Conservation (phyloP, 345 rosid genomes). For the Pugionium dolabratum region DNA sequence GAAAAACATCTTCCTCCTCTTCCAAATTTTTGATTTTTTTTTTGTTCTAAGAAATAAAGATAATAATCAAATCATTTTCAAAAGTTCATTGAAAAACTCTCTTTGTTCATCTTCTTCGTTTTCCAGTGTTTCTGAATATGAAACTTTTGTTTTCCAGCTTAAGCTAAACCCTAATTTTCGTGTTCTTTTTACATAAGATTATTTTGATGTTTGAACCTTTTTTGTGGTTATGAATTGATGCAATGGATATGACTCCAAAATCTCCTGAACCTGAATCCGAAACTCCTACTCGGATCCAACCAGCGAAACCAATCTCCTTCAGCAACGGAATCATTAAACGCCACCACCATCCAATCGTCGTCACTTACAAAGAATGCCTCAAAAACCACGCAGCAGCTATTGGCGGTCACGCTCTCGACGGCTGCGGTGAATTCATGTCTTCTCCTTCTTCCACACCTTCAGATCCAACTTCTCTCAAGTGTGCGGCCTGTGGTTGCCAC, state of each 20-base stretch:
- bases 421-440: slow-evolving; percentile 87
- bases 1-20: slow-evolving; percentile 30
- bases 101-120: slow-evolving; percentile 12
- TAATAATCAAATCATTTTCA: slow-evolving; percentile 6
- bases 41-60: slow-evolving; percentile 11
- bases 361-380: slow-evolving; percentile 65
- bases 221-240: neutral
- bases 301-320: slow-evolving; percentile 57
- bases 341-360: slow-evolving; percentile 30
- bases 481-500: slow-evolving; percentile 89
- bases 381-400: slow-evolving; percentile 79
- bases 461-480: slow-evolving; percentile 74
- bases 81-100: slow-evolving; percentile 21
- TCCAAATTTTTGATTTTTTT: slow-evolving; percentile 14
- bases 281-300: slow-evolving; percentile 63
- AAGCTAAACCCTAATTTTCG: slow-evolving; percentile 27
- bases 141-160: neutral
- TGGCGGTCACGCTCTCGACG: slow-evolving; percentile 78
- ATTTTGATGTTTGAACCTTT: slow-evolving; percentile 9
- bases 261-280: slow-evolving; percentile 68
- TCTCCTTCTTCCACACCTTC: slow-evolving; percentile 46
- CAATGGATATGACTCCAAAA: slow-evolving; percentile 47
- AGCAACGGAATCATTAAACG: slow-evolving; percentile 78
- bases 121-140: slow-evolving; percentile 1
- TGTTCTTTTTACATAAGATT: slow-evolving; percentile 9